These are phyloP conservation scores for Achaetomium macrosporum DNA, from an alignment of 2,329 filamentous ascomycete species.

Conservation along the genomic window DNA sequence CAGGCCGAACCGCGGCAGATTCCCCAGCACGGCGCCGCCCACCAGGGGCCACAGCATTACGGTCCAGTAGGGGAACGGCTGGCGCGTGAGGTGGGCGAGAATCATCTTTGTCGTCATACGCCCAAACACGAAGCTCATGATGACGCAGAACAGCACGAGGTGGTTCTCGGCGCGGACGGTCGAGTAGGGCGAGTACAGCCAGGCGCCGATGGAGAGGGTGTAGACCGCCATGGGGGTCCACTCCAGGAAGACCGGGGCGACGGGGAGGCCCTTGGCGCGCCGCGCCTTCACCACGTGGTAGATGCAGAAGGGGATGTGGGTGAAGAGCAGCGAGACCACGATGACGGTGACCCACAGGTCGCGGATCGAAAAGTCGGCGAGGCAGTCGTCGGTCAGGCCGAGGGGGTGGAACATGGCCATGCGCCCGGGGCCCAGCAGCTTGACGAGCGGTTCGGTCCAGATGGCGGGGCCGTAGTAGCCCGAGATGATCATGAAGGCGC, in stretches of 20 bases:
- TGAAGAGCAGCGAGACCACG: constrained; percentile 56
- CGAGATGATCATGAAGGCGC: constrained; percentile 76
- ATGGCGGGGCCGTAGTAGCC: constrained; percentile 84
- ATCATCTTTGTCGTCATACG: constrained; percentile 99
- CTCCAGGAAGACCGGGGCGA: constrained; percentile 81
- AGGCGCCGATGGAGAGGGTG: constrained; percentile 66
- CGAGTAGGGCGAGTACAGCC: constrained; percentile 88
- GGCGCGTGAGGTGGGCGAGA: constrained; percentile 84
- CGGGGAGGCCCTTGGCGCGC: constrained; percentile 61
- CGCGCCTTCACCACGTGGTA: constrained; percentile 78
- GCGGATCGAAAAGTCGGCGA: constrained; percentile 69
- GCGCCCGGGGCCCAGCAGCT: constrained; percentile 54
- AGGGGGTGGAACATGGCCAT: constrained; percentile 27
- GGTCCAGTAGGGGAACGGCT: constrained; percentile 97
- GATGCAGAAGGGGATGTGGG: constrained; percentile 84
- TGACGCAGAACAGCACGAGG: constrained; percentile 84
- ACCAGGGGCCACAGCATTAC: constrained; percentile 82
- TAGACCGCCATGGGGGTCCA: constrained; percentile 90
- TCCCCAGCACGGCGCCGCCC: constrained; percentile 74
- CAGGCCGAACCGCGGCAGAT: constrained; percentile 72
- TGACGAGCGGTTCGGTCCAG: constrained; percentile 71
- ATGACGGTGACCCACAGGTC: constrained; percentile 83
- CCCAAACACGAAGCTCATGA: constrained; percentile 94
- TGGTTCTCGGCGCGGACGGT: constrained; percentile 77
- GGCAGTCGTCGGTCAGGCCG: constrained; percentile 43